Evolutionary conservation across 805 yeast genomes (phyloP), one percentile per base, ranked within the genome.

Genomic region (Alloascoidea hylecoeti): DNA sequence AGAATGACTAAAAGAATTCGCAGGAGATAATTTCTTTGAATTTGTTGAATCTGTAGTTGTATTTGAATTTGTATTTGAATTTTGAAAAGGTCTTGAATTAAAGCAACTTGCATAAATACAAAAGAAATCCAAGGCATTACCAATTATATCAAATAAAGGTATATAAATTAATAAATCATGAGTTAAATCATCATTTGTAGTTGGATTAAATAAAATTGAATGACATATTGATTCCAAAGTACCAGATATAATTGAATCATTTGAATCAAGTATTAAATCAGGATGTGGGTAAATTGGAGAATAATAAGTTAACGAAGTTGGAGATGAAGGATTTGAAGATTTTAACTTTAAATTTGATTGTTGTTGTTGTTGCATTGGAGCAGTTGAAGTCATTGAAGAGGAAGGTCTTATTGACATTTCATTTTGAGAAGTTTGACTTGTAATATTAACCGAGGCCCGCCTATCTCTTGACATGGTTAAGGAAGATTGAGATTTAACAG

Each of bases 221-320:
- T 88, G 96, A 40, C 88, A 72, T 28, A 86, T 63, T 35, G 86
- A 70, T 53, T 86, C 96, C 6, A 72, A 49, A 0, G 83, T 52
- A 15, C 83, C 83, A 16, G 70, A 64, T 4, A 64, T 44, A 15
- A 68, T 58, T 15, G 68, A 67, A 15, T 70, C 66, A 3, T 58
- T 51, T 14, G 55, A 51, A 48, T 78, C 83, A 41, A 72, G 43
- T 23, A 57, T 61, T 18, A 78, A 50, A 35, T 70, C 74, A 4
- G 85, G 85, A 48, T 78, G 88, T 5, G 82, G 80, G 42, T 23
- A 63, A 70, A 2, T 69, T 67, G 9, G 55, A 35, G 41, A 66
- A 65, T 9, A 39, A 16, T 3, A 45, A 15, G 14, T 15, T 14
- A 13, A 15, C 33, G 16, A 15, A 12, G 17, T 14, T n/a, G n/a